Conservation (phyloP, 2,329 filamentous ascomycete species). For the Gaeumannomyces tritici region DNA sequence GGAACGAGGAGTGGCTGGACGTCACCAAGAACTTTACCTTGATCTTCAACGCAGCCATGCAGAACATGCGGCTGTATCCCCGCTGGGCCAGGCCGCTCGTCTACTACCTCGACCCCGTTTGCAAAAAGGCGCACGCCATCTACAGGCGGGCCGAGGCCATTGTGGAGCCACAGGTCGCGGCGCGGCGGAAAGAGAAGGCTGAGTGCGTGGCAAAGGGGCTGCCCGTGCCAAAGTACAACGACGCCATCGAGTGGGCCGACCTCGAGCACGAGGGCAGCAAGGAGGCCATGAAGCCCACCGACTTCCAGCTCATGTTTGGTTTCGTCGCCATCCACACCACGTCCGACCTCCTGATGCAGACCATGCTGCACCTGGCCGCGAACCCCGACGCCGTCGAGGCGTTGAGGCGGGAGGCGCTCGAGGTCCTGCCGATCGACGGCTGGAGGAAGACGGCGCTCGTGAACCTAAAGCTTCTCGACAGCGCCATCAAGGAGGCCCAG, state of each 20-base stretch:
- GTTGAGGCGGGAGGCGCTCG: too few species aligned
- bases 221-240: background rate
- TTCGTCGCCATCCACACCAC: background rate
- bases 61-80: background rate
- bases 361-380: too few species aligned
- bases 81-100: background rate
- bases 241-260: background rate
- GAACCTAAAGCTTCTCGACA: too few species aligned
- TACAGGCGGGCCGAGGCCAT: background rate
- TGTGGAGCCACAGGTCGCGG: background rate
- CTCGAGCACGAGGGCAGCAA: background rate
- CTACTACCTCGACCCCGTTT: constrained; percentile 15
- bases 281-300: constrained; percentile 12
- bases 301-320: background rate
- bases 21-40: background rate
- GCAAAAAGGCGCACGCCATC: background rate
- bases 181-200: background rate
- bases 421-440: too few species aligned
- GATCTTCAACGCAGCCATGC: too few species aligned
- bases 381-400: too few species aligned
- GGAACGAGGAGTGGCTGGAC: background rate
- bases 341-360: too few species aligned
- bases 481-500: too few species aligned
- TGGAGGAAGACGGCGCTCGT: too few species aligned
- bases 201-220: background rate